phyloP scores from a whole-genome alignment of 371 early-diverging fungal species.

The Rhizomucor miehei region DNA sequence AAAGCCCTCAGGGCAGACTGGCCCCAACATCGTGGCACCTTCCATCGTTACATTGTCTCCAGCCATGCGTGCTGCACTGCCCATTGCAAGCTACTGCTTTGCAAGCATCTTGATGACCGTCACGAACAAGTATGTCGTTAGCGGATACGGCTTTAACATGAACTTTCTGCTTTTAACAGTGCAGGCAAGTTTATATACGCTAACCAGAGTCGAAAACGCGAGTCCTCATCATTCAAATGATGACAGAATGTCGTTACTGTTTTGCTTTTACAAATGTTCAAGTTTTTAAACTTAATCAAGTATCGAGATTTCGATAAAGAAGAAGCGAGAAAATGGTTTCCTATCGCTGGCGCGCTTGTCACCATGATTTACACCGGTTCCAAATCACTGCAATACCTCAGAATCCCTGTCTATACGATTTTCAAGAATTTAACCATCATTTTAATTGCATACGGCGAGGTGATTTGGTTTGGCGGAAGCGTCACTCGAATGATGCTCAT shows the following conservation, averaged over 20 bases:
- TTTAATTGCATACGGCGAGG: slow-evolving; percentile 95
- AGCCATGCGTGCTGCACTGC: slow-evolving; percentile 45
- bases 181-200: slow-evolving; percentile 57
- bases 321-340: slow-evolving; percentile 84
- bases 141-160: slow-evolving; percentile 83
- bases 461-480: slow-evolving; percentile 74
- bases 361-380: slow-evolving; percentile 98
- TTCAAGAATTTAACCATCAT: slow-evolving; percentile 99
- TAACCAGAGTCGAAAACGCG: not conserved
- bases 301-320: slow-evolving; percentile 65
- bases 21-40: slow-evolving; percentile 35
- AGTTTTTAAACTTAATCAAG: slow-evolving; percentile 64
- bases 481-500: slow-evolving; percentile 79
- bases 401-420: slow-evolving; percentile 95
- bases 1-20: slow-evolving; percentile 8
- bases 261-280: slow-evolving; percentile 40
- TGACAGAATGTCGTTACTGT: slow-evolving; percentile 44
- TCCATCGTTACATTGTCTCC: slow-evolving; percentile 40
- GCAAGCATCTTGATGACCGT: slow-evolving; percentile 96
- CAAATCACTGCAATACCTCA: slow-evolving; percentile 88
- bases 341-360: slow-evolving; percentile 82
- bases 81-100: slow-evolving; percentile 86
- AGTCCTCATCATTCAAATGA: not conserved
- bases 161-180: slow-evolving; percentile 87
- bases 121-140: slow-evolving; percentile 93